A percentile compares a stretch with the other conserved stretches of the same genome.
phyloP scores from a whole-genome alignment of 2,329 filamentous ascomycete genomes.

The Claviceps pusilla region DNA sequence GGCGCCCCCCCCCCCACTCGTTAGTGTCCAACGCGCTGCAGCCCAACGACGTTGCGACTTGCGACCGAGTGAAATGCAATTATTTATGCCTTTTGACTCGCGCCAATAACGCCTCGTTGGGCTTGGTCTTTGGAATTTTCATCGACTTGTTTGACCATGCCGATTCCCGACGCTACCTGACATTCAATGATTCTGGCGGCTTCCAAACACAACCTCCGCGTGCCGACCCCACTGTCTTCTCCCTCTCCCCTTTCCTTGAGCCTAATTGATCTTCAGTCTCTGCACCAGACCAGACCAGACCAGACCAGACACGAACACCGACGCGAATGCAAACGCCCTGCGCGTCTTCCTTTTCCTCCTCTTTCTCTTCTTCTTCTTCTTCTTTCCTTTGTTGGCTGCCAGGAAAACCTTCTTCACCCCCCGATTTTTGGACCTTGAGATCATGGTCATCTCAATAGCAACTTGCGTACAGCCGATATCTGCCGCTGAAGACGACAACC shows the following conservation, averaged over 20 bases:
- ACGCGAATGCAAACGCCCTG: neutral
- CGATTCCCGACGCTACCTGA: neutral
- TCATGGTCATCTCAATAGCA: constrained; percentile 5
- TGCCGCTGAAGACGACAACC: constrained; percentile 1
- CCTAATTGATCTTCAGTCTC: neutral
- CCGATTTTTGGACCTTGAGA: neutral
- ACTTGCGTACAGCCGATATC: neutral
- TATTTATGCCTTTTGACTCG: neutral
- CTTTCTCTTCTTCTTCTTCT: no score
- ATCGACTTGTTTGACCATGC: neutral
- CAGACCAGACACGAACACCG: neutral
- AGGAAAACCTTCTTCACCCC: neutral
- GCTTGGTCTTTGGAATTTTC: neutral
- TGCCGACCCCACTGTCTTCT: neutral
- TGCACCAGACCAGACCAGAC: neutral
- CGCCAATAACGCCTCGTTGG: neutral
- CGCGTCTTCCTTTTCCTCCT: no score
- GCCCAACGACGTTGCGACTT: constrained; percentile 2
- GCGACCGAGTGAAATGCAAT: neutral
- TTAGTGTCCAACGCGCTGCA: neutral
- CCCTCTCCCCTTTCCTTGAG: neutral
- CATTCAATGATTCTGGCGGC: neutral
- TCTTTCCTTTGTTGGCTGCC: no score
- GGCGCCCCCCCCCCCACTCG: neutral
- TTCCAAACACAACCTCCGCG: neutral